Conservation (phyloP, 805 yeast species). For the Myxozyma lipomycoides region DNA sequence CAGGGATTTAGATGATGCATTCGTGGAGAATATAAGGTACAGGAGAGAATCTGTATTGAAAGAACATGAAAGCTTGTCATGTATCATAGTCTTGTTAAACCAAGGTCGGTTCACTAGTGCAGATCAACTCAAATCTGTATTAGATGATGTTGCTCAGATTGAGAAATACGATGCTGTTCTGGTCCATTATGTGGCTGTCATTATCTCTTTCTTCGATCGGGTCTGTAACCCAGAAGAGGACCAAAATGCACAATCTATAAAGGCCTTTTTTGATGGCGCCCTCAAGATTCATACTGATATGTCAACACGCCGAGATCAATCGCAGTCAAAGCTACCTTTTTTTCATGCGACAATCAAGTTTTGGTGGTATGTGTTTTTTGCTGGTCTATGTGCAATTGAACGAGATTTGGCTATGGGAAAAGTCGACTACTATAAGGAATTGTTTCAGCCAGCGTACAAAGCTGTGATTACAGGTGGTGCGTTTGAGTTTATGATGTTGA, state of each 20-base stretch:
- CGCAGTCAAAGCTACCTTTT: conserved; percentile 16
- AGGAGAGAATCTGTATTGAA: conserved; percentile 59
- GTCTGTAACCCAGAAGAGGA: conserved; percentile 11
- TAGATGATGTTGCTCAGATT: conserved; percentile 48
- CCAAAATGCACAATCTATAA: neutral
- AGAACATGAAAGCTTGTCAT: conserved; percentile 70
- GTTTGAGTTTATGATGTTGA: conserved; percentile 39
- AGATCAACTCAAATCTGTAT: conserved; percentile 40
- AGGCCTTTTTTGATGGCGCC: conserved; percentile 19
- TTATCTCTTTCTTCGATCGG: conserved; percentile 13
- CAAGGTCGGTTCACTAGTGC: conserved; percentile 35
- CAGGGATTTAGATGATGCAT: conserved; percentile 42
- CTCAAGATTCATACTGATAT: conserved; percentile 10
- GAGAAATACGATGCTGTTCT: conserved; percentile 60
- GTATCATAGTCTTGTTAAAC: conserved; percentile 52
- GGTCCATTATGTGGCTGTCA: conserved; percentile 56
- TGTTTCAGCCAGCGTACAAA: conserved; percentile 30
- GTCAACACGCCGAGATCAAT: conserved; percentile 5
- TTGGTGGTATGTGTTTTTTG: conserved; percentile 29
- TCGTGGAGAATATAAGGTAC: conserved; percentile 49
- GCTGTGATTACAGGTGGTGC: conserved; percentile 39
- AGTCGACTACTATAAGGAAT: conserved; percentile 28
- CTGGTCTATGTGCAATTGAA: conserved; percentile 26
- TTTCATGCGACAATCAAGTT: conserved; percentile 26
- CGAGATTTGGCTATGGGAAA: conserved; percentile 18